Percentiles rank a stretch among this genome's conserved stretches.
phyloP scores from a whole-genome alignment of 1,284 basidiomycete species.

The Cerioporus squamosus region DNA sequence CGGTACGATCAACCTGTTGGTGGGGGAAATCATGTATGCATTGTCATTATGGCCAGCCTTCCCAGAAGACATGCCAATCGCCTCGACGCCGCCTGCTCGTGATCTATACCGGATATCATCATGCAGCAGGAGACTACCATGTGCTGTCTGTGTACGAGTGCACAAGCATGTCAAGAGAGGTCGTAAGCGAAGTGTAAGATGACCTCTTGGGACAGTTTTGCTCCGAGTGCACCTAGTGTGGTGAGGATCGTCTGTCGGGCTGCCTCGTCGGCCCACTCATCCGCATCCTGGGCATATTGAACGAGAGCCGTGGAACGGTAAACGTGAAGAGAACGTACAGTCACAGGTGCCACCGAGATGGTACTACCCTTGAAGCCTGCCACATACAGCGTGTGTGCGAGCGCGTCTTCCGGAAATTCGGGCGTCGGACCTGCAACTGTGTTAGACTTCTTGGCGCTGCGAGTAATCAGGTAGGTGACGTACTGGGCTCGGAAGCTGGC shows the following conservation, averaged over 20 bases:
- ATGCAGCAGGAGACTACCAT: too few species aligned
- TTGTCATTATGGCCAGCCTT: too few species aligned
- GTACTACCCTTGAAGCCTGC: not conserved
- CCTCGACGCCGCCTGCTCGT: too few species aligned
- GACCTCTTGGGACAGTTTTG: constrained; percentile 40
- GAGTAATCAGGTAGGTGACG: not conserved
- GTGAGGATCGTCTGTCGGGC: constrained; percentile 32
- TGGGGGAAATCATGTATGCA: too few species aligned
- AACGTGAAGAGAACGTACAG: not conserved
- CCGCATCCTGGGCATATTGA: not conserved
- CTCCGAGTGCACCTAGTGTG: constrained; percentile 44
- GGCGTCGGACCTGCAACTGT: constrained; percentile 7
- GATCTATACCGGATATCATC: not conserved
- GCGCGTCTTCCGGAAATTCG: constrained; percentile 10
- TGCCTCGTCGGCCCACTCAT: constrained; percentile 4
- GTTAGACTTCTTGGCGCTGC: not conserved
- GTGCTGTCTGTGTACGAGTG: too few species aligned
- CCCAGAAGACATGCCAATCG: too few species aligned
- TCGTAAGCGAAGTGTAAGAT: constrained; percentile 23
- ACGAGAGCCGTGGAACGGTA: not conserved
- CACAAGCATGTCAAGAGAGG: not conserved
- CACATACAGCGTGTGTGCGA: constrained; percentile 1
- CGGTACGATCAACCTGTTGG: too few species aligned
- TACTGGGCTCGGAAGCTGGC: constrained; percentile 13
- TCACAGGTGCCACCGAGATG: constrained; percentile 3